Evolutionary conservation across 495 filamentous ascomycete genomes (phyloP), one percentile per base, ranked within the genome.

Genomic region (Penicillium paxilli): DNA sequence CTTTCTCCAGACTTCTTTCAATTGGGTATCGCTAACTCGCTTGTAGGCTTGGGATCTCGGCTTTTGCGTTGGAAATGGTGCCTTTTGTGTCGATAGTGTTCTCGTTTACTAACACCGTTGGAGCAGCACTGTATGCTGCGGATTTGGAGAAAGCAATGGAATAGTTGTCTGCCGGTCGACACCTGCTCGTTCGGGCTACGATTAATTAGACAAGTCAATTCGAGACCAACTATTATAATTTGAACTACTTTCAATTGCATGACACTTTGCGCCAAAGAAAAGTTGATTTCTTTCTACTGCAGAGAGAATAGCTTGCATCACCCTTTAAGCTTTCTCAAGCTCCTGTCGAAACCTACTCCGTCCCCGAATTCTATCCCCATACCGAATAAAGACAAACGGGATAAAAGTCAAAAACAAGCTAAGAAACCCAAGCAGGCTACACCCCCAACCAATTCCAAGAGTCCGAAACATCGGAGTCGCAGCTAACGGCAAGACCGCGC

Each of bases 51-150:
- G 92, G 92, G 7, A 81, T 89, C 10, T 79, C 86, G 22, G 83
- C 89, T 3, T 86, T 88, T 28, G 67, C 91, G 0, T 79, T 96
- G 23, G 92, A 98, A 65, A 85, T 96, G 78, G 69, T 97, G 5
- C 94, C 94, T 2, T 64, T 96, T 46, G 80, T 80, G 12, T 92
- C 89, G 4, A 87, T 96, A 37, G 76, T 91, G 37, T 96, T 97
- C 67, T 75, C 88, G 8, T 97, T 96, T 60, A 96, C 91, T 2
- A 97, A 96, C 66, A 87, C 89, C 9, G 90, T 93, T 45, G 94
- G 93, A 1, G 94, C 94, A 21, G 94, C 92, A 17, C 75, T 98
- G 23, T 98, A 91, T 91, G 92, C 94, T 19, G 87, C 90, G 6
- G 93, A 97, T 73, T 81, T 97, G 49, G 94, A 98, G 71, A 78